Base-by-base conservation (phyloP, 306 rosid species). In the Vicia faba region DNA sequence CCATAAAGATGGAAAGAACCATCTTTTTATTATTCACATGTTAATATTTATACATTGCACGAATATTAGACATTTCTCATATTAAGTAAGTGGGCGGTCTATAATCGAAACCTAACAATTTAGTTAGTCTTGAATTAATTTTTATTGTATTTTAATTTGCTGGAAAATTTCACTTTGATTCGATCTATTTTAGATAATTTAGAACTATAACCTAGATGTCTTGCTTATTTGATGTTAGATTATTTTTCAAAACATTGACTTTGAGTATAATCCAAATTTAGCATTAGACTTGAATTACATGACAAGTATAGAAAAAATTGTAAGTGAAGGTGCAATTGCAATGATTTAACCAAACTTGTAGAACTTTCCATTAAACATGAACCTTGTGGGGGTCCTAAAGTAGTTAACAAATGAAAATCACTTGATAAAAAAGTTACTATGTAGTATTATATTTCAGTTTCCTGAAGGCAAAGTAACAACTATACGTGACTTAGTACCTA, bases 361-460 rank as follows among this genome's bases (percentile, higher is more conserved):
- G 53, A 73, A 71, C 69, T 69, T 77, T 65, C 70, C 56, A 57
- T 71, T 19, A 14, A 55, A 31, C 43, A 50, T 7, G 64, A 75
- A 44, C 44, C 26, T 1, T 63, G 61, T 71, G 73, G 78, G 78
- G 44, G 71, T 64, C 55, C 31, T 11, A 28, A 70, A 64, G 81
- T 70, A 8, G 78, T 65, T 70, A 71, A 79, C 56, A 56, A 51
- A 59, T 19, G 40, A 60, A 49, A 18, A 71, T 41, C 74, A 14
- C 48, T 29, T 29, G 25, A 54, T 33, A 33, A 31, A 40, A 68
- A 62, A 36, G 46, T 10, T 20, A 18, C 3, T 8, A 4, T 20
- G 9, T 33, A 33, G 31, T 33, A 33, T 33, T 51, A 51, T 25
- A 43, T 48, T 57, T 48, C 64, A 71, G 45, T 35, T 62, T 55